Conservation (phyloP, 352 stramenopile genomes). For the Blastocystis sp. region DNA sequence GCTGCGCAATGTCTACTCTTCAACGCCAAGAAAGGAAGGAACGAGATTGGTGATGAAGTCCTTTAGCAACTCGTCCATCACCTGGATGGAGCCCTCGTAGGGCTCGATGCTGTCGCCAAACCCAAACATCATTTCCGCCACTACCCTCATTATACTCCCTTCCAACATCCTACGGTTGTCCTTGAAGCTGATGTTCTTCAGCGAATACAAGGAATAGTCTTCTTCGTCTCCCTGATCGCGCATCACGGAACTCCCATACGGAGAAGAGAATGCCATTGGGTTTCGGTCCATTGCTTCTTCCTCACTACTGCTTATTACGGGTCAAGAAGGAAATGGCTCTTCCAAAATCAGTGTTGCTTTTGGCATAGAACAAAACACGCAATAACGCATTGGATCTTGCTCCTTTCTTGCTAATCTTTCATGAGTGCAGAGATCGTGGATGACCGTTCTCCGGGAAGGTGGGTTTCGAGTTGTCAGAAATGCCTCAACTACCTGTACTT, state of each 20-base stretch:
- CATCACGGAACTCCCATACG: not conserved
- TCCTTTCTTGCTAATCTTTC: not conserved
- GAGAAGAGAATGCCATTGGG: too few species aligned
- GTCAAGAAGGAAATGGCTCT: too few species aligned
- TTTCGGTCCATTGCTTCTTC: too few species aligned
- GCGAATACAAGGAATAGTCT: slow-evolving; percentile 14
- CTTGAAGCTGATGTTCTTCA: slow-evolving; percentile 52
- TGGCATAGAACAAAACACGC: not conserved
- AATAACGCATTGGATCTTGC: not conserved
- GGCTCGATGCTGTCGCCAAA: slow-evolving; percentile 67
- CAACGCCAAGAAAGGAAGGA: not conserved
- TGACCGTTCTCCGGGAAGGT: slow-evolving; percentile 47
- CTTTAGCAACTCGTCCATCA: slow-evolving; percentile 65
- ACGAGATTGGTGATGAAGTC: slow-evolving; percentile 64
- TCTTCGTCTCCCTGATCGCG: not conserved
- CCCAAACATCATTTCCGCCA: slow-evolving; percentile 69
- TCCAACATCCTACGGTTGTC: slow-evolving; percentile 3
- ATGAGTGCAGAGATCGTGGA: slow-evolving; percentile 17
- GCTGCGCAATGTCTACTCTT: slow-evolving; percentile 4
- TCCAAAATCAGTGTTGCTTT: too few species aligned
- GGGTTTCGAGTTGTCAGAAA: slow-evolving; percentile 54
- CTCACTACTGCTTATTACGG: too few species aligned
- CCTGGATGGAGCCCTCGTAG: slow-evolving; percentile 15
- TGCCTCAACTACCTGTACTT: slow-evolving; percentile 55
- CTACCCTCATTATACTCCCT: not conserved